Conservation (phyloP, 441 rosid genomes). For the Flueggea neowawraea region DNA sequence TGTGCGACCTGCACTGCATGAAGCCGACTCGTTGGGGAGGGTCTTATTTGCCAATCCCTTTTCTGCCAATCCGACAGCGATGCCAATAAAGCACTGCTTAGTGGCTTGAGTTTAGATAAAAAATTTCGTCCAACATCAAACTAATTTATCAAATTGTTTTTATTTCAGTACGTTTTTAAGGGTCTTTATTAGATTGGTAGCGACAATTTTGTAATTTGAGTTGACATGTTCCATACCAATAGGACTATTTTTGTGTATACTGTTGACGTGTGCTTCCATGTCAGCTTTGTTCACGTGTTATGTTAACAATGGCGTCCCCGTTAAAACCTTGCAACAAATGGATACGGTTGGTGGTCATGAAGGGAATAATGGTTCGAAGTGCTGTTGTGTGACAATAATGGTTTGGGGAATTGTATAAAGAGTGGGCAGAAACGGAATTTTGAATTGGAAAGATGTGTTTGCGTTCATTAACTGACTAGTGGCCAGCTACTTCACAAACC, state of each 20-base stretch:
- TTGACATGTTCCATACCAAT: no score
- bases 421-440: slow-evolving; percentile 19
- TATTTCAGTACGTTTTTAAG: no score
- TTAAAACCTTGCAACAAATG: slow-evolving; percentile 15
- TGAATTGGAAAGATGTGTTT: slow-evolving; percentile 17
- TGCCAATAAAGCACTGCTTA: no score
- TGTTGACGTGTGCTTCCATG: not conserved
- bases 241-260: not conserved
- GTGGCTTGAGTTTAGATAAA: no score
- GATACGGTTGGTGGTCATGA: slow-evolving; percentile 21
- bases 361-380: slow-evolving; percentile 38
- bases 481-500: not conserved
- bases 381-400: slow-evolving; percentile 44
- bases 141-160: no score
- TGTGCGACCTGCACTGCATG: slow-evolving; percentile 30
- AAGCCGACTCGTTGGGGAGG: slow-evolving; percentile 32
- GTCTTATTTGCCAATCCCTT: slow-evolving; percentile 36
- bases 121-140: no score
- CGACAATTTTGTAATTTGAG: no score
- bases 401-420: slow-evolving; percentile 42
- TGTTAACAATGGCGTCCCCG: slow-evolving; percentile 5
- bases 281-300: slow-evolving; percentile 4
- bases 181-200: no score
- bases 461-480: slow-evolving; percentile 15
- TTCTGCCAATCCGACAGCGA: not conserved